Evolutionary conservation across 331 rosid genomes (phyloP).

Genomic region (Stylosanthes scabra): DNA sequence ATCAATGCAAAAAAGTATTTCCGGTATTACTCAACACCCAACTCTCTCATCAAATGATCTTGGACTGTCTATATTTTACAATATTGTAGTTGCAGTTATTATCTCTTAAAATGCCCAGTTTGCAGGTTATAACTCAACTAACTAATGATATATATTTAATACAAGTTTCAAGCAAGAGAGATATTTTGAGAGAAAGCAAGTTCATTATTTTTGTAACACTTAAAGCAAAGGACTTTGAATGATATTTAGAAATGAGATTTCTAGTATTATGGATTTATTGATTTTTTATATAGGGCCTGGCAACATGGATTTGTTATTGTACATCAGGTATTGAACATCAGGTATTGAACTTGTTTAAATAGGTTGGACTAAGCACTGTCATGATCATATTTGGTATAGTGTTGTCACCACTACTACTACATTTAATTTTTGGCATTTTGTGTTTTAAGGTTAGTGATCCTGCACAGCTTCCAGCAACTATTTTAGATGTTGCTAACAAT

Average conservation of each 20-base stretch:
- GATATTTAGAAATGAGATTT: slow-evolving; percentile 28
- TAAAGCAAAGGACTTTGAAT: slow-evolving; percentile 20
- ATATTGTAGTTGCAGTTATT: no score
- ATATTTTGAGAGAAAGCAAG: slow-evolving; percentile 30
- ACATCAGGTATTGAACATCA: slow-evolving; percentile 23
- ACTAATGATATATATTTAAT: not conserved
- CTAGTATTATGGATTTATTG: slow-evolving; percentile 2
- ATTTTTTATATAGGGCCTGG: slow-evolving; percentile 3
- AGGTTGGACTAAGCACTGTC: slow-evolving; percentile 18
- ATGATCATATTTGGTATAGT: no score
- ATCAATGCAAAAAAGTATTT: no score
- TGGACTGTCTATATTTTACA: no score
- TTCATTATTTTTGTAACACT: slow-evolving; percentile 14
- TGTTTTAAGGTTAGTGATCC: no score
- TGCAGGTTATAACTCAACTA: no score
- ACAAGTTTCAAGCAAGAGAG: slow-evolving; percentile 15
- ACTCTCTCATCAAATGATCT: no score
- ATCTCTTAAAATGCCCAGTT: no score
- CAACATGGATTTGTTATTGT: not conserved
- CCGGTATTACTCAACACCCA: no score
- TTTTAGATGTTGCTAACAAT: no score
- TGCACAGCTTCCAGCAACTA: no score
- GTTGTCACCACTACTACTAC: slow-evolving; percentile 10
- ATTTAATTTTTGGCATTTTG: slow-evolving; percentile 19
- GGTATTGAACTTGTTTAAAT: no score